Percentiles rank a stretch among this genome's conserved stretches.
phyloP scores from a whole-genome alignment of 768 basidiomycete genomes.

The Tubosaeta sp. region DNA sequence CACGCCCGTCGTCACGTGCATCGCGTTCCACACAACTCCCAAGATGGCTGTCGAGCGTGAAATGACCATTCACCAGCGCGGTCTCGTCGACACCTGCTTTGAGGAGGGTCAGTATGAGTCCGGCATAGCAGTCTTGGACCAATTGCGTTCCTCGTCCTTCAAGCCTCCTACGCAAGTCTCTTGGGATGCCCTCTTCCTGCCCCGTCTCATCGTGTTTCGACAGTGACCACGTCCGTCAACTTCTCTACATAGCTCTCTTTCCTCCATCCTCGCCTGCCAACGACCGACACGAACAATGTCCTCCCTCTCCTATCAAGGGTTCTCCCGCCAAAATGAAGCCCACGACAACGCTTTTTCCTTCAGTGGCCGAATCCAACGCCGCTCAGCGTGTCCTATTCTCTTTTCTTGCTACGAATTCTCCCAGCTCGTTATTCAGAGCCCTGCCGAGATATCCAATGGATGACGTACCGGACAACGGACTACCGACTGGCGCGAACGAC shows the following conservation, averaged over 20 bases:
- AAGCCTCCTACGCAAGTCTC: constrained; percentile 54
- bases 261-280: constrained; percentile 33
- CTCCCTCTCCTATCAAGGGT: constrained; percentile 32
- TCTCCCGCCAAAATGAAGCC: constrained; percentile 50
- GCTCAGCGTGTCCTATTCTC: constrained; percentile 54
- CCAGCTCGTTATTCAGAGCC: constrained; percentile 48
- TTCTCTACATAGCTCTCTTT: constrained; percentile 69
- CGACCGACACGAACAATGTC: constrained; percentile 22
- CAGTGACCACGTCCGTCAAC: constrained; percentile 62
- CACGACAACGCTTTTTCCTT: constrained; percentile 39
- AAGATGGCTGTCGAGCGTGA: constrained; percentile 35
- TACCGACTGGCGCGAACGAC: constrained; percentile 1
- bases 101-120: constrained; percentile 76
- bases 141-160: constrained; percentile 53
- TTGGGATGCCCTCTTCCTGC: constrained; percentile 6
- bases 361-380: constrained; percentile 43
- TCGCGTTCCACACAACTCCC: constrained; percentile 8
- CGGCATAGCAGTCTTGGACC: constrained; percentile 58
- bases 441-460: constrained; percentile 46
- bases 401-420: constrained; percentile 53
- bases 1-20: constrained; percentile 17
- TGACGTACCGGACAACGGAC: constrained; percentile 3
- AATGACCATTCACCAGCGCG: constrained; percentile 45
- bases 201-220: constrained; percentile 9
- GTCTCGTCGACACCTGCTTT: constrained; percentile 65